These are phyloP conservation scores for Rhinocladiella mackenziei DNA, from an alignment of 2,329 filamentous ascomycete species.

Conservation along the genomic window DNA sequence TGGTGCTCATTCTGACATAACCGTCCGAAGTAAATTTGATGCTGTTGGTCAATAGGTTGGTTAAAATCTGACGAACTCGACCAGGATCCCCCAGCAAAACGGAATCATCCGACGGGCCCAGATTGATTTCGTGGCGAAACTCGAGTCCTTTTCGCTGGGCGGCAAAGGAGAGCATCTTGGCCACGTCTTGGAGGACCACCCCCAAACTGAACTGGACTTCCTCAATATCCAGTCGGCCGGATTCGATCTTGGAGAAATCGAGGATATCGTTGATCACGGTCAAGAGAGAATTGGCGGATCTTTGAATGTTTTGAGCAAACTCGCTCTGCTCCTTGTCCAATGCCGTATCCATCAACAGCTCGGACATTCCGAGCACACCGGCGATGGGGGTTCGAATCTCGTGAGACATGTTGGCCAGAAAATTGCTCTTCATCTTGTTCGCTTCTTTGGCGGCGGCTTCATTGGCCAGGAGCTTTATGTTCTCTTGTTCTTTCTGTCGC, in stretches of 20 bases:
- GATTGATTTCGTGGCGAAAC: slow-evolving; percentile 63
- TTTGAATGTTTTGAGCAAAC: slow-evolving; percentile 71
- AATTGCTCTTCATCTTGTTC: slow-evolving; percentile 73
- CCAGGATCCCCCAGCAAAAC: slow-evolving; percentile 75
- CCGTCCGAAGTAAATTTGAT: slow-evolving; percentile 72
- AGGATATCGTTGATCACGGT: slow-evolving; percentile 82
- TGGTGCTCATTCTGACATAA: slow-evolving; percentile 62
- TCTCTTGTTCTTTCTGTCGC: slow-evolving; percentile 64
- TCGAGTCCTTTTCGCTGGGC: slow-evolving; percentile 69
- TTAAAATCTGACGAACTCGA: slow-evolving; percentile 70
- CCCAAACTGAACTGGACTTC: slow-evolving; percentile 75
- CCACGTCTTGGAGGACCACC: slow-evolving; percentile 68
- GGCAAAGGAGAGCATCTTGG: slow-evolving; percentile 74
- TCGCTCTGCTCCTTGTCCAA: slow-evolving; percentile 68
- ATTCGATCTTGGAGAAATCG: slow-evolving; percentile 78
- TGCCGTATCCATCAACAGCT: slow-evolving; percentile 65
- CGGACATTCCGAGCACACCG: slow-evolving; percentile 75
- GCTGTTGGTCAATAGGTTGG: slow-evolving; percentile 71
- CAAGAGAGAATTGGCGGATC: slow-evolving; percentile 70
- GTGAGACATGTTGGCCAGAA: slow-evolving; percentile 76
- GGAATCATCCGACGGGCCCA: slow-evolving; percentile 59
- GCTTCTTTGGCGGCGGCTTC: slow-evolving; percentile 76
- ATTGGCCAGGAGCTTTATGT: slow-evolving; percentile 66
- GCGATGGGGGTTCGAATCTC: slow-evolving; percentile 75
- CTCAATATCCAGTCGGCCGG: slow-evolving; percentile 70